These are phyloP conservation scores for Kwoniella europaea DNA, from an alignment of 768 basidiomycete species.

Conservation along the genomic window DNA sequence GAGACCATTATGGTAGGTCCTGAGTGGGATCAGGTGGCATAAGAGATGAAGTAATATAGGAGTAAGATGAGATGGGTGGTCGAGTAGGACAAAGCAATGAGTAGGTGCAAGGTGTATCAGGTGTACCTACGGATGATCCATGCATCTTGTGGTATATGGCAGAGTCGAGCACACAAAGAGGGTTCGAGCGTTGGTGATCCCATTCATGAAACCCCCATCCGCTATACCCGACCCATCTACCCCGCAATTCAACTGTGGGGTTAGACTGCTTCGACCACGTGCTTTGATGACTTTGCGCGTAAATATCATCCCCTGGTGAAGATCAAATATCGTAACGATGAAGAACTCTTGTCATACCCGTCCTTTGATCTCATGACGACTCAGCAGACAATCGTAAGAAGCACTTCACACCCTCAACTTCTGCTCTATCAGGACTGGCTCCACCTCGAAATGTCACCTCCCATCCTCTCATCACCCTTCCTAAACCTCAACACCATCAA, in stretches of 20 bases:
- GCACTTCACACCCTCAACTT: too few species aligned
- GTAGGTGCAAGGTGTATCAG: too few species aligned
- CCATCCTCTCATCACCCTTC: conserved; percentile 42
- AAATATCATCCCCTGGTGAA: neutral
- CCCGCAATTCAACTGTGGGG: neutral
- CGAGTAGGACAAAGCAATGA: neutral
- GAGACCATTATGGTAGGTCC: conserved; percentile 27
- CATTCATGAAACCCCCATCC: neutral
- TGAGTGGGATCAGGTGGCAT: neutral
- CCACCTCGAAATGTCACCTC: neutral
- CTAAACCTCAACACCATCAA: conserved; percentile 31
- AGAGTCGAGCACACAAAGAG: neutral
- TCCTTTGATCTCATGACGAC: too few species aligned
- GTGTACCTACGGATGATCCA: neutral
- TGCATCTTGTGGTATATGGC: neutral
- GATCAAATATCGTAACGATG: neutral
- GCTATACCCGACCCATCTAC: neutral
- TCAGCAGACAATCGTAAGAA: too few species aligned
- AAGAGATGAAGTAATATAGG: neutral
- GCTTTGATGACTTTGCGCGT: neutral
- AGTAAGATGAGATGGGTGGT: neutral
- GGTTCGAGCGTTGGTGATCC: neutral
- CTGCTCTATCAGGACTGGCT: too few species aligned
- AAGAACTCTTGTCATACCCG: neutral
- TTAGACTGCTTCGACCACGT: neutral